Evolutionary conservation across 78 protist species (phyloP).

Genomic region (Dictyostelium purpureum): DNA sequence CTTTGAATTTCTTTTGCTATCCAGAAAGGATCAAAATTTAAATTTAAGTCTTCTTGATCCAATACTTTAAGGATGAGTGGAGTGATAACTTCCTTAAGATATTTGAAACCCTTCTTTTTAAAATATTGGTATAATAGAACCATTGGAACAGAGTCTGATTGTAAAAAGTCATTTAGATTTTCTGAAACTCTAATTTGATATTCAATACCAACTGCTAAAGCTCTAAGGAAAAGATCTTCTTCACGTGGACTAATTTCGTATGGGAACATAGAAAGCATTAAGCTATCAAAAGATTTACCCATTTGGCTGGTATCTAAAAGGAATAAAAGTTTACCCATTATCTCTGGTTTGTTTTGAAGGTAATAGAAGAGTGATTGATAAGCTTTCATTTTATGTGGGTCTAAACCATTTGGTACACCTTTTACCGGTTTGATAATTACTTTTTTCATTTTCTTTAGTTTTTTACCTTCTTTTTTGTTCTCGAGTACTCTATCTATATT

Average conservation of each 20-base stretch:
- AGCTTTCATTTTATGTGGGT: conserved; percentile 40
- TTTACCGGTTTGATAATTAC: conserved; percentile 41
- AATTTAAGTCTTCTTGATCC: conserved; percentile 31
- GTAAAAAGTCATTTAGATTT: conserved; percentile 10
- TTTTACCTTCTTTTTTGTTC: conserved; percentile 56
- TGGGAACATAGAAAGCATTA: conserved; percentile 33
- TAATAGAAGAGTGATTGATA: conserved; percentile 42
- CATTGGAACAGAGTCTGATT: conserved; percentile 45
- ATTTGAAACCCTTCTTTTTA: conserved; percentile 58
- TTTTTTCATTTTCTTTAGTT: conserved; percentile 31
- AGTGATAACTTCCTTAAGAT: conserved; percentile 25
- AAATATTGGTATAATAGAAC: conserved; percentile 16
- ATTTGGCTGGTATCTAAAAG: not conserved
- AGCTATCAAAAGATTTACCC: conserved; percentile 16
- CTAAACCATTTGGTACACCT: conserved; percentile 57
- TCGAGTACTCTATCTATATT: conserved; percentile 48
- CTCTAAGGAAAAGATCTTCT: conserved; percentile 52
- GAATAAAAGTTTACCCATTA: conserved; percentile 47
- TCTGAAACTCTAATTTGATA: conserved; percentile 36
- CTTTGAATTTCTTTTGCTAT: conserved; percentile 10
- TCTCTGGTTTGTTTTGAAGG: conserved; percentile 56
- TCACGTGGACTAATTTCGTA: conserved; percentile 65
- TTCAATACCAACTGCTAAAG: conserved; percentile 9
- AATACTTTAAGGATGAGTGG: conserved; percentile 24
- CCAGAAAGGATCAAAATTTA: conserved; percentile 68